A percentile compares a stretch with the other conserved stretches of the same genome.
Evolutionary conservation across 768 basidiomycete species (phyloP).

Genomic region (Amyloporia xantha): DNA sequence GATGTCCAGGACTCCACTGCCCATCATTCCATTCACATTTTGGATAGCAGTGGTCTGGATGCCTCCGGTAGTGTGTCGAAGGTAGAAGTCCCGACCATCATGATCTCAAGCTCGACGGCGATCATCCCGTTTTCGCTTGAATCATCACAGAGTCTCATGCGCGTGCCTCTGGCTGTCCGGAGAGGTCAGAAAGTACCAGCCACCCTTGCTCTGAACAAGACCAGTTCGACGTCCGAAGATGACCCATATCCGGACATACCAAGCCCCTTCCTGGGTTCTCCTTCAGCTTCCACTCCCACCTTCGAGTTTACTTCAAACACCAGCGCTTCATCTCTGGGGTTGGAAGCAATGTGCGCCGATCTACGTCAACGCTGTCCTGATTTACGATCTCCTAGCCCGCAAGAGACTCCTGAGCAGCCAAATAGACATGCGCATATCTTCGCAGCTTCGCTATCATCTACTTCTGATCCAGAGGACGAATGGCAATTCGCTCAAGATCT

Average conservation of each 20-base stretch:
- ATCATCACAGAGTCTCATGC: conserved; percentile 20
- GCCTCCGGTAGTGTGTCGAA: neutral
- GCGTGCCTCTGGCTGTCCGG: conserved; percentile 30
- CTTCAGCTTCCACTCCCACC: conserved; percentile 25
- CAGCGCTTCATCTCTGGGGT: conserved; percentile 20
- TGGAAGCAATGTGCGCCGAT: conserved; percentile 31
- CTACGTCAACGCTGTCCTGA: conserved; percentile 28
- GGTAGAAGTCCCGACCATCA: conserved; percentile 24
- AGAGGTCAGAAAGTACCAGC: conserved; percentile 30
- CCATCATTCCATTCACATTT: neutral
- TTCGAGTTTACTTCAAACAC: conserved; percentile 16
- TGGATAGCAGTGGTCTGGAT: neutral
- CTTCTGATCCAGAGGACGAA: conserved; percentile 14
- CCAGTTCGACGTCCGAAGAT: conserved; percentile 13
- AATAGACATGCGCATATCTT: neutral
- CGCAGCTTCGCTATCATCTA: conserved; percentile 3
- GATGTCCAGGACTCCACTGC: no score
- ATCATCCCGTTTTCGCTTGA: conserved; percentile 20
- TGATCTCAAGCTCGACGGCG: conserved; percentile 27
- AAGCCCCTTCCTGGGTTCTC: conserved; percentile 35
- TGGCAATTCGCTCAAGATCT: conserved; percentile 32
- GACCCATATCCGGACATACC: conserved; percentile 36
- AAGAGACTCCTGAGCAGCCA: neutral
- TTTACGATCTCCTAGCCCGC: conserved; percentile 14
- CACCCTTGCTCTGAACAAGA: conserved; percentile 22